Percentiles rank a stretch among this genome's conserved stretches.
Conservation (phyloP, 495 filamentous ascomycete genomes). For the Penicillium bialowiezense region DNA sequence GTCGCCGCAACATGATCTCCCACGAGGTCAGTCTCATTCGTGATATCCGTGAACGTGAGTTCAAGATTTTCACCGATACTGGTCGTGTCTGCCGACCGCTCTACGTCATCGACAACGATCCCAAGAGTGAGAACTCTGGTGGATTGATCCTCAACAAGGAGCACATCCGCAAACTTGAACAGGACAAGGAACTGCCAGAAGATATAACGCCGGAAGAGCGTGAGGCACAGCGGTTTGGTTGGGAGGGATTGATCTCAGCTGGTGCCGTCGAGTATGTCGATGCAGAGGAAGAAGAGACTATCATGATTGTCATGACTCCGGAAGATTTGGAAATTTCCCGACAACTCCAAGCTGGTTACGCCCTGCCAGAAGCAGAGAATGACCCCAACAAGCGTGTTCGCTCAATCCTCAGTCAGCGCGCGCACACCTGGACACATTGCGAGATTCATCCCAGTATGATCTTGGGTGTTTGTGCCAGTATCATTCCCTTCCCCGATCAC, state of each 20-base stretch:
- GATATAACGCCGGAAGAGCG: slow-evolving; percentile 55
- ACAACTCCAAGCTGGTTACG: slow-evolving; percentile 64
- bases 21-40: slow-evolving; percentile 90
- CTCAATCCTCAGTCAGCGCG: slow-evolving; percentile 73
- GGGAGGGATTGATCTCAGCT: slow-evolving; percentile 74
- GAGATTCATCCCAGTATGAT: slow-evolving; percentile 99
- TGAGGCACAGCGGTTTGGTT: slow-evolving; percentile 71
- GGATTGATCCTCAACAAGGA: slow-evolving; percentile 79
- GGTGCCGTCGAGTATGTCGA: slow-evolving; percentile 94
- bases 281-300: slow-evolving; percentile 95
- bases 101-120: slow-evolving; percentile 81
- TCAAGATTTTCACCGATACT: slow-evolving; percentile 98
- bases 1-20: slow-evolving; percentile 72
- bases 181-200: slow-evolving; percentile 60
- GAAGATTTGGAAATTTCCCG: slow-evolving; percentile 79
- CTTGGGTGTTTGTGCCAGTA: slow-evolving; percentile 93
- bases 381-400: slow-evolving; percentile 79
- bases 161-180: slow-evolving; percentile 66
- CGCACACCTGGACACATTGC: slow-evolving; percentile 93
- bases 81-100: slow-evolving; percentile 90
- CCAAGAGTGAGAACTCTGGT: slow-evolving; percentile 66
- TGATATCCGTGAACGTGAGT: slow-evolving; percentile 94
- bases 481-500: slow-evolving; percentile 99
- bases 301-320: slow-evolving; percentile 98
- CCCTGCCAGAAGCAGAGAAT: slow-evolving; percentile 55